These are phyloP conservation scores for Pestalotiopsis sp. DNA, from an alignment of 2,329 filamentous ascomycete genomes.

Conservation along the genomic window DNA sequence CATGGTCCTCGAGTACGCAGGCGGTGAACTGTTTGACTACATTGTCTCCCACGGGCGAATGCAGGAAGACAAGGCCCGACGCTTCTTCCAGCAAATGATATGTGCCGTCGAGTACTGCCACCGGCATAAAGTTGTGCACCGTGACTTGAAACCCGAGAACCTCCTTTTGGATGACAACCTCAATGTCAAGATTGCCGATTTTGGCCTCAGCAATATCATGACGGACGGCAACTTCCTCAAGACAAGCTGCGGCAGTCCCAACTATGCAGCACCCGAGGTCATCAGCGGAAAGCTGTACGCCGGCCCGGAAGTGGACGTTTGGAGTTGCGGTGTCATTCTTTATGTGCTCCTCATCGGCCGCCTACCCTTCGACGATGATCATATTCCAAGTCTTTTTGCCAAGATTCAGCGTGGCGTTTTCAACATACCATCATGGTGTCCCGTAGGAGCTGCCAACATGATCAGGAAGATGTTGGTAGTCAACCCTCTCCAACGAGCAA, in stretches of 20 bases:
- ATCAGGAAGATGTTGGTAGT: conserved; percentile 95
- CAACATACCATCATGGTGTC: conserved; percentile 89
- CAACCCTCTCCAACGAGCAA: conserved; percentile 91
- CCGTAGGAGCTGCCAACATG: conserved; percentile 75
- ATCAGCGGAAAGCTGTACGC: conserved; percentile 98
- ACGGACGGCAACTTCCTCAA: conserved; percentile 99
- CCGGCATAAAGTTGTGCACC: conserved; percentile 97
- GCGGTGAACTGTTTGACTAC: conserved; percentile 96
- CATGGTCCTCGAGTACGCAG: conserved; percentile 98
- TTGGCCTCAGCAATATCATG: conserved; percentile 99
- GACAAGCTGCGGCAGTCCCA: conserved; percentile 96
- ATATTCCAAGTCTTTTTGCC: conserved; percentile 95
- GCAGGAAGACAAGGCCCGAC: conserved; percentile 87
- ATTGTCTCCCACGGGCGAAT: conserved; percentile 93
- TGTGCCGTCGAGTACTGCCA: conserved; percentile 99
- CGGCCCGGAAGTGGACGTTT: conserved; percentile 96
- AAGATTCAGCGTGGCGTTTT: conserved; percentile 97
- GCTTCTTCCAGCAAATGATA: conserved; percentile 99
- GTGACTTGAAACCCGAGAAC: conserved; percentile 97
- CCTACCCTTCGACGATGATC: conserved; percentile 96
- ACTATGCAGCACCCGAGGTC: conserved; percentile 97
- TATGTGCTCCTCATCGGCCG: conserved; percentile 81
- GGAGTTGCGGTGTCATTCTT: conserved; percentile 93
- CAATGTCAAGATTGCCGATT: conserved; percentile 99
- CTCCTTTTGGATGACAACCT: conserved; percentile 90